These are phyloP conservation scores for Elongisporangium prolatum DNA, from an alignment of 352 stramenopile species.

Conservation along the genomic window DNA sequence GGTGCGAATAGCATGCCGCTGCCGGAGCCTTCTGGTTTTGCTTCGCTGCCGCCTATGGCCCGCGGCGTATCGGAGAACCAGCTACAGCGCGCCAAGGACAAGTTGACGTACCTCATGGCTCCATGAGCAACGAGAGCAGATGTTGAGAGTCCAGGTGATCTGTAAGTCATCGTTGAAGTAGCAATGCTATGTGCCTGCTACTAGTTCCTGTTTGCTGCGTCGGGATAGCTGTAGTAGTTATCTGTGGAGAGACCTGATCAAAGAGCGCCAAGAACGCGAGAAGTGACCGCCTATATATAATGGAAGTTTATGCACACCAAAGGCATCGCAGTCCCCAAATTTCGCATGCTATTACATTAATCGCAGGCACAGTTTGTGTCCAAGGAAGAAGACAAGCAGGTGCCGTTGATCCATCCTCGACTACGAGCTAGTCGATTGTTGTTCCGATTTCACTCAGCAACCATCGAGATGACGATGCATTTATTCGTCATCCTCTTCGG, in stretches of 20 bases:
- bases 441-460: neutral
- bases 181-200: neutral
- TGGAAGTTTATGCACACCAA: neutral
- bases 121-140: too few relatives aligned
- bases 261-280: neutral
- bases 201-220: neutral
- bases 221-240: neutral
- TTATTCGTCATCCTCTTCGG: constrained; percentile 85
- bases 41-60: constrained; percentile 14
- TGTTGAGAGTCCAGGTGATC: too few relatives aligned
- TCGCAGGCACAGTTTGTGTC: constrained; percentile 16
- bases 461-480: constrained; percentile 7
- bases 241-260: neutral
- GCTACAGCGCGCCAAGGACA: constrained; percentile 73
- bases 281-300: neutral
- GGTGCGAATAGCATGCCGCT: constrained; percentile 3
- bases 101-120: constrained; percentile 22
- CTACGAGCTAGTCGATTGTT: constrained; percentile 12
- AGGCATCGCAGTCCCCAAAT: constrained; percentile 54
- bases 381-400: constrained; percentile 1
- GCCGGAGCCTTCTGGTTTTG: constrained; percentile 2
- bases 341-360: constrained; percentile 86
- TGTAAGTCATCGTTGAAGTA: neutral
- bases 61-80: constrained; percentile 66
- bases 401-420: constrained; percentile 19